A percentile compares a stretch with the other conserved stretches of the same genome.
These are phyloP conservation scores for Ogataea parapolymorpha DNA, from an alignment of 805 yeast species.

Conservation along the genomic window DNA sequence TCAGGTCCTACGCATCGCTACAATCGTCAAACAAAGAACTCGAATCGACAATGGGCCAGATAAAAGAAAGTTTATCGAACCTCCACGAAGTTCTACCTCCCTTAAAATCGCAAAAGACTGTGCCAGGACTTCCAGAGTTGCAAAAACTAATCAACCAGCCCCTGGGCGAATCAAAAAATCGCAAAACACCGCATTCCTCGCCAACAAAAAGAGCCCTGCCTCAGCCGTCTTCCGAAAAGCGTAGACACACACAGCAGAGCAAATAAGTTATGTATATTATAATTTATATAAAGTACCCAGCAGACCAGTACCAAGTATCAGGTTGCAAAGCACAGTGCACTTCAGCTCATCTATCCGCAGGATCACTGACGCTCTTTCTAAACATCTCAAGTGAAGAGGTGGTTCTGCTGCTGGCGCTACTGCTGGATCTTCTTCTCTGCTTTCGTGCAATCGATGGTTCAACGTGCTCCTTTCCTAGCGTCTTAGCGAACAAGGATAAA, in stretches of 20 bases:
- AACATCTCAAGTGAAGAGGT: constrained; percentile 40
- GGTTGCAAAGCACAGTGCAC: not conserved
- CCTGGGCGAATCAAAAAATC: not conserved
- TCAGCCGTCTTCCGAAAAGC: constrained; percentile 3
- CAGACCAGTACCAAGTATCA: not conserved
- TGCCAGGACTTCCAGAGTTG: constrained; percentile 3
- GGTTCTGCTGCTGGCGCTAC: constrained; percentile 33
- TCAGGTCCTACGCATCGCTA: constrained; percentile 5
- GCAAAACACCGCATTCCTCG: constrained; percentile 1
- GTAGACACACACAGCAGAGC: constrained; percentile 3
- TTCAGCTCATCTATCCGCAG: constrained; percentile 25
- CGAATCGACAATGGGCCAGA: constrained; percentile 3
- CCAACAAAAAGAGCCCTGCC: constrained; percentile 3
- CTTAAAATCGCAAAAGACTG: not conserved
- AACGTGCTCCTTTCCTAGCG: constrained; percentile 60
- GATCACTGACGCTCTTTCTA: constrained; percentile 40
- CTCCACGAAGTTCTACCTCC: constrained; percentile 1
- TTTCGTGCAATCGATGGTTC: constrained; percentile 89
- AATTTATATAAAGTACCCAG: not conserved
- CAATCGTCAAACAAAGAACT: constrained; percentile 1
- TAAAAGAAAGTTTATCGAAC: constrained; percentile 1
- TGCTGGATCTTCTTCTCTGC: constrained; percentile 70
- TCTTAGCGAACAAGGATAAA: constrained; percentile 72
- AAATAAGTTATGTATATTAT: not conserved
- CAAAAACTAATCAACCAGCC: constrained; percentile 2